These are phyloP conservation scores for Gynandropsis gynandra DNA, from an alignment of 345 rosid genomes.

Conservation along the genomic window DNA sequence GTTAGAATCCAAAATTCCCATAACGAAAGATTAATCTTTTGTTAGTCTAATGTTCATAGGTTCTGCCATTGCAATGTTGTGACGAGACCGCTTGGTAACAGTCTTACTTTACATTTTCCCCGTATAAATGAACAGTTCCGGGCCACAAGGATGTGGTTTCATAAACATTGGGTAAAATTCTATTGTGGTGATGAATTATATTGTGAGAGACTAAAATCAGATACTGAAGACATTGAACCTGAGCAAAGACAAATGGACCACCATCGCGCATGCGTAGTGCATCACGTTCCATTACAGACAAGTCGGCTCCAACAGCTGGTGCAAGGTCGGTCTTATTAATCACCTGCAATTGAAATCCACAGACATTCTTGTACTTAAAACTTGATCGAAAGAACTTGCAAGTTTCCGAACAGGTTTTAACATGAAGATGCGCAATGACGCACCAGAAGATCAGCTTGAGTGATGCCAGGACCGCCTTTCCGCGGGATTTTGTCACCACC, in stretches of 20 bases:
- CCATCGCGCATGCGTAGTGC: slow-evolving; percentile 94
- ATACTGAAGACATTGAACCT: slow-evolving; percentile 35
- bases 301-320: slow-evolving; percentile 77
- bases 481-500: slow-evolving; percentile 94
- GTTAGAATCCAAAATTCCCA: not conserved
- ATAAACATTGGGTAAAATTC: not conserved
- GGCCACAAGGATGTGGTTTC: too few relatives aligned
- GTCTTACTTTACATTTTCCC: too few relatives aligned
- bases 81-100: too few relatives aligned
- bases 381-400: not conserved
- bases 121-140: too few relatives aligned
- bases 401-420: not conserved
- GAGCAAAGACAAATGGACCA: slow-evolving; percentile 92
- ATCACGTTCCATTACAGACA: slow-evolving; percentile 82
- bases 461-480: slow-evolving; percentile 96
- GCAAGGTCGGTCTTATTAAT: slow-evolving; percentile 97
- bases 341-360: slow-evolving; percentile 37
- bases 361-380: not conserved
- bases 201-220: not conserved
- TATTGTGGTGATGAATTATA: not conserved
- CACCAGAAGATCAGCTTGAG: slow-evolving; percentile 95
- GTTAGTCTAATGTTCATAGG: slow-evolving; percentile 9
- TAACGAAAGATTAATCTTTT: not conserved
- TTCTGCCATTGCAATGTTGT: too few relatives aligned
- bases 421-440: slow-evolving; percentile 10